Conservation (phyloP, 306 rosid genomes). For the Argentina anserina region DNA sequence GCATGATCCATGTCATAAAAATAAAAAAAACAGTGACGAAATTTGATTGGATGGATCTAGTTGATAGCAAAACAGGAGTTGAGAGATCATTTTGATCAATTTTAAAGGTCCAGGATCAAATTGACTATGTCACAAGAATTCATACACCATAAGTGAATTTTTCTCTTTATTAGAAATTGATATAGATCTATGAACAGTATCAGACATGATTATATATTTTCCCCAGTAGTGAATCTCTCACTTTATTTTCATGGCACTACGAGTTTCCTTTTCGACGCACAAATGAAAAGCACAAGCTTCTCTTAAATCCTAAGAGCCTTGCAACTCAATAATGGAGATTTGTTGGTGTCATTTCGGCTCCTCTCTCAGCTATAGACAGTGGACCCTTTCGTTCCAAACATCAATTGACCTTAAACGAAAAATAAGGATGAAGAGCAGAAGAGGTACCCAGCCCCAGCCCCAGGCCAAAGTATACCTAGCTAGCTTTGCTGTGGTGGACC, state of each 20-base stretch:
- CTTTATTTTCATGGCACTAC: neutral
- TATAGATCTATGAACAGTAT: neutral
- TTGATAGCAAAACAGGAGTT: too few species aligned
- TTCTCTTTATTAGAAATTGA: too few species aligned
- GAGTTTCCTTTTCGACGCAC: neutral
- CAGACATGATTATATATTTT: neutral
- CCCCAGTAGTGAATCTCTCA: neutral
- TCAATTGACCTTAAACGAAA: neutral
- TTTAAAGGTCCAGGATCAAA: too few species aligned
- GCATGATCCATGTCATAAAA: too few species aligned
- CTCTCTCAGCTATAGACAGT: neutral
- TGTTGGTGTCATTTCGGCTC: conserved; percentile 22
- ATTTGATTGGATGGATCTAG: too few species aligned
- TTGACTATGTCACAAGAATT: too few species aligned
- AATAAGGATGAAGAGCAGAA: neutral
- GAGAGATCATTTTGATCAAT: too few species aligned
- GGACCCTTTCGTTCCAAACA: neutral
- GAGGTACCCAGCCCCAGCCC: neutral
- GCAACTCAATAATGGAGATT: conserved; percentile 15
- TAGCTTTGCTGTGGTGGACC: conserved; percentile 7
- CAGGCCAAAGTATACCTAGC: conserved; percentile 13
- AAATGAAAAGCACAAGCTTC: neutral
- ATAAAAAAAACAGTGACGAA: too few species aligned
- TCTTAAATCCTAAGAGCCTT: conserved; percentile 6
- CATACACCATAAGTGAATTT: too few species aligned